Base-by-base conservation (phyloP, 257 asterid genomes). In the Jasminum sambac region DNA sequence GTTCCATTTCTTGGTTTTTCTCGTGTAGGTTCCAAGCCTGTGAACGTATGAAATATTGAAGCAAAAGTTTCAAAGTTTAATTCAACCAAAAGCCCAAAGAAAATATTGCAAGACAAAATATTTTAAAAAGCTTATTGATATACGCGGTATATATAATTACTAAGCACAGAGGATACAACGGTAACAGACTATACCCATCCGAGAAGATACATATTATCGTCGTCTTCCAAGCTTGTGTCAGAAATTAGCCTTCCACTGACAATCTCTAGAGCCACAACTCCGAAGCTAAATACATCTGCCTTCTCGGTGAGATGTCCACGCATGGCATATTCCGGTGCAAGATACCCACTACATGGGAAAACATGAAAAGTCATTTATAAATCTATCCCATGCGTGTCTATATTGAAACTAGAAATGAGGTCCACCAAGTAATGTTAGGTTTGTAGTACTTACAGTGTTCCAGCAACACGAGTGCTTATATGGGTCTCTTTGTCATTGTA, bases 311-410 rank as follows among this genome's bases (percentile, higher is more conserved):
- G 85, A 72, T 80, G 93, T 65, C 93, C 93, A 14, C 88, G 89
- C 90, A 89, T 82, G 5, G 93, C 96, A 62, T 89, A 89, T 66
- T 89, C 93, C 3, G 93, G 96, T n/a, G 93, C 96, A 69, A 89
- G 85, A 80, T 89, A 89, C 36, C 96, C 96, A 46, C 96, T 89
- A 60, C 75, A 76, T 10, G 11, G 70, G 55, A 34, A 69, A 69
- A 23, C 52, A 55, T 9, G 1, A 64, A 64, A 38, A 38, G 1
- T 52, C n/a, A 11, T 13, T 2, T 10, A 43, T 43, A 13, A 43
- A 43, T 14, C n/a, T 11, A 1, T 11, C 44, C 6, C 9, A 40
- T 40, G 44, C 44, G 1, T 11, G 50, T 43, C 50, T 43, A 11
- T 14, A 13, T 43, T 11, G 5, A 5, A 12, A 43, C n/a, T 43